Evolutionary conservation across 2,329 filamentous ascomycete genomes (phyloP), one percentile per base, ranked within the genome.

Genomic region (Pseudocercospora macadamiae): DNA sequence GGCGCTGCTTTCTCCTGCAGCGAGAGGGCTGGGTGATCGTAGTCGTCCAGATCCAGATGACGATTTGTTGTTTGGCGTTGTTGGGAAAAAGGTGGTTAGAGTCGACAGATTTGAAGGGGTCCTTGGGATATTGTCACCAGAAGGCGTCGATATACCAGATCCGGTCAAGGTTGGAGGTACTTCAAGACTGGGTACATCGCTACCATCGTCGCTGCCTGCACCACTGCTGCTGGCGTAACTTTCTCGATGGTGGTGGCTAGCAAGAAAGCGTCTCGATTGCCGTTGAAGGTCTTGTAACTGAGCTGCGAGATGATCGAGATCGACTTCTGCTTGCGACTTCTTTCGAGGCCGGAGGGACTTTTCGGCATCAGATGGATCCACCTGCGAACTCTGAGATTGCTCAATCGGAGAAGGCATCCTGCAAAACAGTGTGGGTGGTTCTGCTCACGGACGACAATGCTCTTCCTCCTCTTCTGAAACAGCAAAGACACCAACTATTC

Each of bases 281-380:
- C 45, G 57, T 26, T 58, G 51, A 6, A 63, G 39, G 23, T 57
- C 51, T 49, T 55, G 61, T n/a, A 63, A 45, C 45, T 63, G 61
- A 19, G 47, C 57, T 30, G 54, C 49, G 19, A 63, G 28, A 6
- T 36, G 37, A 16, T 55, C 44, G 3, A 58, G 47, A 19, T 63
- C 57, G n/a, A 58, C 54, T 26, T 58, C 51, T 16, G 54, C 32
- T 25, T 55, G 44, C 10, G 57, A 32, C 37, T 58, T 25, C 14
- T 63, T 54, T 19, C 44, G 47, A 49, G 47, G 47, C 16, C 14
- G n/a, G 28, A 26, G 37, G 21, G 26, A 19, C 4, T 52, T 23
- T 6, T 51, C 57, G 42, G 49, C 32, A 44, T 55, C 16, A 10
- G 25, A n/a, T 18, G 34, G 21, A 23, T 58, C 49, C 34, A 51